These are phyloP conservation scores for Thielaviopsis populi DNA, from an alignment of 2,329 filamentous ascomycete genomes.

Conservation along the genomic window DNA sequence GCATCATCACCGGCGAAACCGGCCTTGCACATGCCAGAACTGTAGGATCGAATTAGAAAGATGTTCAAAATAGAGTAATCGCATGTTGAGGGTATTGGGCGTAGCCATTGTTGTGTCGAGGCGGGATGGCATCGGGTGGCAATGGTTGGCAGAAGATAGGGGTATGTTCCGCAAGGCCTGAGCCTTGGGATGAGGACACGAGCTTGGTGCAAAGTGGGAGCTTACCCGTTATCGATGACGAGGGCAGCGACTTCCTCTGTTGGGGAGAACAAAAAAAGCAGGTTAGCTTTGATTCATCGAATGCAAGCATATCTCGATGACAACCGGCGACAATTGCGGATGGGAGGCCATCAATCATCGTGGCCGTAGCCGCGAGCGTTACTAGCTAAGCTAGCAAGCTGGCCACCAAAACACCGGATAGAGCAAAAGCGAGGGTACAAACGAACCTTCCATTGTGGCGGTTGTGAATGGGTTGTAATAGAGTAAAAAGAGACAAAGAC, in stretches of 20 bases:
- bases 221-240: conserved; percentile 99
- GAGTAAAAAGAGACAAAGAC: conserved; percentile 17
- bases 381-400: conserved; percentile 7
- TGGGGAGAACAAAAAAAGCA: neutral
- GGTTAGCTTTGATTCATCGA: neutral
- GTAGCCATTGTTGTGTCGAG: neutral
- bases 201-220: conserved; percentile 27
- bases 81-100: neutral
- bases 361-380: neutral
- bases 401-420: conserved; percentile 10
- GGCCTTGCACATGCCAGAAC: conserved; percentile 99
- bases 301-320: neutral
- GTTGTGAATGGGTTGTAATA: conserved; percentile 19
- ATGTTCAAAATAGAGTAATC: neutral
- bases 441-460: conserved; percentile 54
- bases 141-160: conserved; percentile 15
- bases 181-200: conserved; percentile 24
- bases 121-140: neutral
- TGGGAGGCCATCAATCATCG: neutral
- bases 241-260: conserved; percentile 99
- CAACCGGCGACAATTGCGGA: neutral
- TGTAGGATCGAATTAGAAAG: conserved; percentile 27
- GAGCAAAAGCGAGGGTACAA: conserved; percentile 25
- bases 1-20: conserved; percentile 99
- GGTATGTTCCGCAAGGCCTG: conserved; percentile 13